Evolutionary conservation across 441 rosid species (phyloP).

Genomic region (Erysimum pusillum): DNA sequence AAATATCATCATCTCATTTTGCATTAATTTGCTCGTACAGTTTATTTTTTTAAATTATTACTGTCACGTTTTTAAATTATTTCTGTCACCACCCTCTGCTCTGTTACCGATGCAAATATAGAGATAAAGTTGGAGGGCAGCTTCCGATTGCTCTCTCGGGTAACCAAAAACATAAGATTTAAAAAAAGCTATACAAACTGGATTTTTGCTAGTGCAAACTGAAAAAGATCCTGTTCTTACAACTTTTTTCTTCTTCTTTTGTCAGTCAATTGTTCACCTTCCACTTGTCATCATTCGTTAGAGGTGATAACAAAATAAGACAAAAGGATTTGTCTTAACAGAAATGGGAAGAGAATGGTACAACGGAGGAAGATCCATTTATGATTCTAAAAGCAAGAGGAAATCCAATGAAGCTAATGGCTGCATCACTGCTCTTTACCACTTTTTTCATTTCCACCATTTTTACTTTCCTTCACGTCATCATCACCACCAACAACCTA

Average conservation of each 20-base stretch:
- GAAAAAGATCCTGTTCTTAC: conserved; percentile 18
- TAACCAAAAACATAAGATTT: conserved; percentile 2
- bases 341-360: conserved; percentile 30
- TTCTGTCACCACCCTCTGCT: conserved; percentile 26
- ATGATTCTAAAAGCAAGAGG: conserved; percentile 13
- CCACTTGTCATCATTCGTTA: conserved; percentile 27
- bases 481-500: conserved; percentile 20
- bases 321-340: conserved; percentile 11
- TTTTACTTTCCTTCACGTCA: conserved; percentile 33
- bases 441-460: conserved; percentile 28
- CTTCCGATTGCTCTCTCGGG: conserved; percentile 1
- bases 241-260: conserved; percentile 25
- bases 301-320: neutral
- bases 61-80: conserved; percentile 29
- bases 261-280: conserved; percentile 22
- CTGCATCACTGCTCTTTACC: conserved; percentile 36
- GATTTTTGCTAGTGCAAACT: neutral
- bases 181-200: neutral
- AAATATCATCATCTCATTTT: conserved; percentile 37
- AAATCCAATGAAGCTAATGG: conserved; percentile 35
- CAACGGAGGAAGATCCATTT: conserved; percentile 29
- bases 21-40: conserved; percentile 22
- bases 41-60: neutral
- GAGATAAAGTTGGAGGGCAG: conserved; percentile 9
- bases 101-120: conserved; percentile 25